Evolutionary conservation across 768 basidiomycete genomes (phyloP), one percentile per base, ranked within the genome.

Genomic region (Termitomyces sp.): DNA sequence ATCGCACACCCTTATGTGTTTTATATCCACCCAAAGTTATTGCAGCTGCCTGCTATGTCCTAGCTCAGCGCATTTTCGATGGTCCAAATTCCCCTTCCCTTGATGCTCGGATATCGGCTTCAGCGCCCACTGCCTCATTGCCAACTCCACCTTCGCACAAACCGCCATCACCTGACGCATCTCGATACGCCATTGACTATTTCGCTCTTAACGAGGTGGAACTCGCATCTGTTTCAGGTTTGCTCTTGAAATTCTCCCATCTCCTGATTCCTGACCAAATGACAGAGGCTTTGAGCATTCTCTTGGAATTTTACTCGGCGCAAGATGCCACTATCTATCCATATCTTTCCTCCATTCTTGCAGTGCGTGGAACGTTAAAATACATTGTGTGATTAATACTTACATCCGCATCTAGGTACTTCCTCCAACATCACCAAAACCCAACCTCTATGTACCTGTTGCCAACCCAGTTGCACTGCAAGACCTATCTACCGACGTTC

Each of bases 71-170:
- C 57, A 76, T 85, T 44, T 72, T 78, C 20, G 88, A 91, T 64
- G 89, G 88, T 1, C 85, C 88, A 31, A 83, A 87, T 61, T 85
- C 87, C 0, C 76, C 84, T 32, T 86, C 89, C 46, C 74, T 92
- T 20, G 85, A 89, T 64, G 85, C 86, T 40, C 81, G 90, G 52
- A 83, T 91, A 61, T 84, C 87, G 18, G 78, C 78, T 25, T 78
- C 86, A 36, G 80, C 88, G 2, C 86, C 89, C 22, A 85, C 88
- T 15, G 79, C 86, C 42, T 89, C 88, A 20, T 77, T 92, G 58
- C 90, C 88, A 47, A 91, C 89, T 6, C 90, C 90, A 32, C 90
- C 90, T 22, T 84, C 88, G 22, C 82, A 89, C 62, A 85, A 89
- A 60, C 81, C 87, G 16, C 75, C 82, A 35, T 88, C 86, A 35